Evolutionary conservation across 2,329 filamentous ascomycete species (phyloP).

Genomic region (Penicillium rolfsii): DNA sequence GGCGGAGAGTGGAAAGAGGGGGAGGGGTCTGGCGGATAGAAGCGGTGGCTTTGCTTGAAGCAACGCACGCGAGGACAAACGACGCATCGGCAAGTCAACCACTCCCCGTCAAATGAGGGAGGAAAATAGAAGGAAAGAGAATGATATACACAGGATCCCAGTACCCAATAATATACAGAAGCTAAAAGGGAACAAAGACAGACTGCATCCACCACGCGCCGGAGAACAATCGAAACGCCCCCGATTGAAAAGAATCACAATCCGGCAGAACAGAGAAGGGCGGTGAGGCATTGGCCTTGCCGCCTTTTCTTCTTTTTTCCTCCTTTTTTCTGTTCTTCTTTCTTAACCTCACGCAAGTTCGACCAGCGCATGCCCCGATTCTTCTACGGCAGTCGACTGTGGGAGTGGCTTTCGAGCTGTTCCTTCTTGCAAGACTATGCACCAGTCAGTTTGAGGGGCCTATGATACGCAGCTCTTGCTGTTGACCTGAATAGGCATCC

Average conservation of each 20-base stretch:
- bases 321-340: slow-evolving; percentile 10
- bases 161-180: slow-evolving; percentile 21
- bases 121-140: slow-evolving; percentile 11
- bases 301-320: slow-evolving; percentile 18
- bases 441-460: slow-evolving; percentile 53
- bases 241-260: slow-evolving; percentile 19
- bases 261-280: slow-evolving; percentile 21
- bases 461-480: slow-evolving; percentile 35
- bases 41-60: slow-evolving; percentile 43
- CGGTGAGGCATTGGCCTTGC: slow-evolving; percentile 16
- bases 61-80: slow-evolving; percentile 41
- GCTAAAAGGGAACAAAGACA: slow-evolving; percentile 19
- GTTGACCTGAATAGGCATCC: slow-evolving; percentile 47
- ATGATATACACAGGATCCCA: slow-evolving; percentile 15
- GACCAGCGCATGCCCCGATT: slow-evolving; percentile 34
- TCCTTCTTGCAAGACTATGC: slow-evolving; percentile 46
- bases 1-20: slow-evolving; percentile 30
- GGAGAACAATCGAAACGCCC: slow-evolving; percentile 18
- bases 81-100: slow-evolving; percentile 35
- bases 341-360: slow-evolving; percentile 37
- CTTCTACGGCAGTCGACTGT: slow-evolving; percentile 34
- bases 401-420: slow-evolving; percentile 25
- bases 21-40: slow-evolving; percentile 35
- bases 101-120: slow-evolving; percentile 19
- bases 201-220: slow-evolving; percentile 4